These are phyloP conservation scores for Aureobasidium melanogenum DNA, from an alignment of 2,329 filamentous ascomycete genomes.

Conservation along the genomic window DNA sequence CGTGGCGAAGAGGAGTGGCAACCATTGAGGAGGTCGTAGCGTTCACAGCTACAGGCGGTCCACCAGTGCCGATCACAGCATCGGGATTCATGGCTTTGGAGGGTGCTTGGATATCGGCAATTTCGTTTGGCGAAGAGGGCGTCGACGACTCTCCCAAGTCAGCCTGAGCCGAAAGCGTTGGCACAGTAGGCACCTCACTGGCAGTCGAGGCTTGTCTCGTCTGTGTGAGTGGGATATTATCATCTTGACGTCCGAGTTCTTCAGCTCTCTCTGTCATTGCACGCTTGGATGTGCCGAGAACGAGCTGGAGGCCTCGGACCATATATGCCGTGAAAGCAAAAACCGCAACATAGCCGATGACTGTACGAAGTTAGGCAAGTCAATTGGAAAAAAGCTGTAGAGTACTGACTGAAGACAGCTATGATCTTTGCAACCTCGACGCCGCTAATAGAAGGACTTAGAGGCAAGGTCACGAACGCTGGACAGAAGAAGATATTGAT, in stretches of 20 bases:
- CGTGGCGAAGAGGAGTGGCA: slow-evolving; percentile 27
- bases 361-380: slow-evolving; percentile 24
- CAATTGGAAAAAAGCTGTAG: neutral
- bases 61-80: slow-evolving; percentile 18
- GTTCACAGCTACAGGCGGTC: slow-evolving; percentile 16
- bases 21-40: neutral
- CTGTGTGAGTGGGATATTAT: slow-evolving; percentile 40
- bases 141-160: neutral
- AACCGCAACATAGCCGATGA: slow-evolving; percentile 47
- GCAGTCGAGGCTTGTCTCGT: slow-evolving; percentile 10
- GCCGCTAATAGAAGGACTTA: slow-evolving; percentile 46
- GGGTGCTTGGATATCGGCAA: slow-evolving; percentile 15
- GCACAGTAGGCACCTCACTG: neutral
- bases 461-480: slow-evolving; percentile 50
- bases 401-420: slow-evolving; percentile 45
- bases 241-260: slow-evolving; percentile 38
- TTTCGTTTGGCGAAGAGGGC: neutral
- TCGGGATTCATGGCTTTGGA: slow-evolving; percentile 19
- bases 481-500: slow-evolving; percentile 53
- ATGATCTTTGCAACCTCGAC: slow-evolving; percentile 52
- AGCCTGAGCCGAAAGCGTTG: neutral
- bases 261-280: slow-evolving; percentile 44
- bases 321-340: slow-evolving; percentile 46
- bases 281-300: slow-evolving; percentile 45
- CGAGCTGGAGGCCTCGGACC: slow-evolving; percentile 44